phyloP scores from a whole-genome alignment of 192 early-diverging fungal genomes.

The Coemansia sp. region DNA sequence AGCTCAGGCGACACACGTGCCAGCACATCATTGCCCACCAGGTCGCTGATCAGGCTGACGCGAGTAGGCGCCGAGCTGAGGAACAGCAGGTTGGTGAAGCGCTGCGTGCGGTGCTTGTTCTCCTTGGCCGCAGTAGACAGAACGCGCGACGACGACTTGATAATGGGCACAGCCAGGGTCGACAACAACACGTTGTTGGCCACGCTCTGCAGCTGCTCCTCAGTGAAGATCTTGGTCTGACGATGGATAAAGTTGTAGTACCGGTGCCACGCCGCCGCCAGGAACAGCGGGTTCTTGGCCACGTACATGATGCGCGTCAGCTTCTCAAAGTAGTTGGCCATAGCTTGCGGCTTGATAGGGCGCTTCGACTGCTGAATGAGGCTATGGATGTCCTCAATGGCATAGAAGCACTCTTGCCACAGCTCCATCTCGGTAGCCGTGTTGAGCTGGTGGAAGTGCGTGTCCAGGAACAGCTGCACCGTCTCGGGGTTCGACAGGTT shows the following conservation, averaged over 20 bases:
- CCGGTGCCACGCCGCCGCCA: slow-evolving; percentile 95
- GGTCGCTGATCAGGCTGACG: slow-evolving; percentile 86
- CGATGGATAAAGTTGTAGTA: slow-evolving; percentile 77
- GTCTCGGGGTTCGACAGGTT: slow-evolving; percentile 96
- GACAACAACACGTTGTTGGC: slow-evolving; percentile 92
- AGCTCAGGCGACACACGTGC: slow-evolving; percentile 84
- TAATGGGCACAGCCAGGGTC: slow-evolving; percentile 94
- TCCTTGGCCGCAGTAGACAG: slow-evolving; percentile 70
- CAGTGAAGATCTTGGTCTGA: slow-evolving; percentile 76
- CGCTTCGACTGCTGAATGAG: slow-evolving; percentile 89
- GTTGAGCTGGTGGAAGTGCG: slow-evolving; percentile 94
- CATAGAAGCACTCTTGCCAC: slow-evolving; percentile 98
- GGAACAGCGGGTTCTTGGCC: slow-evolving; percentile 97
- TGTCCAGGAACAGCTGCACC: slow-evolving; percentile 94
- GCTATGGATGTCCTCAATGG: slow-evolving; percentile 96
- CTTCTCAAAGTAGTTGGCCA: slow-evolving; percentile 99
- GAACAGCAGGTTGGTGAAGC: slow-evolving; percentile 86
- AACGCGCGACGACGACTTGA: slow-evolving; percentile 76
- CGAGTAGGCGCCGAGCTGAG: slow-evolving; percentile 82
- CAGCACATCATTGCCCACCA: slow-evolving; percentile 83
- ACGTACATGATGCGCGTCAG: slow-evolving; percentile 95
- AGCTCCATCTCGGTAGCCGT: slow-evolving; percentile 95
- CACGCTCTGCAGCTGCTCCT: slow-evolving; percentile 85
- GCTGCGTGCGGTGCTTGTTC: slow-evolving; percentile 75
- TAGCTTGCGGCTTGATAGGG: slow-evolving; percentile 88